These are phyloP conservation scores for Sporothrix curviconia DNA, from an alignment of 2,329 filamentous ascomycete species.

Conservation along the genomic window DNA sequence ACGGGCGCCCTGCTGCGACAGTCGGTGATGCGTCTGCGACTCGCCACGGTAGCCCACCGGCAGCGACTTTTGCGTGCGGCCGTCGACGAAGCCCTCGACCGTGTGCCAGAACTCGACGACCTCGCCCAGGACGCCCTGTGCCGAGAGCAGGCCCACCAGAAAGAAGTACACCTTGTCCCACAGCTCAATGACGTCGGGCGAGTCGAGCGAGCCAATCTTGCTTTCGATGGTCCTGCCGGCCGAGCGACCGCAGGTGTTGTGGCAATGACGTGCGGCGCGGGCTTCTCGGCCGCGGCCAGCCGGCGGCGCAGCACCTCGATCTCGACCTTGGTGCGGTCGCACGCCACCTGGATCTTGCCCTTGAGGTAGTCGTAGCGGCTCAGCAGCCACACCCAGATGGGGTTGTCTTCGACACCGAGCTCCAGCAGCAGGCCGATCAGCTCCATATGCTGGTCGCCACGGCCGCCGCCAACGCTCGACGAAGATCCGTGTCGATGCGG, in stretches of 20 bases:
- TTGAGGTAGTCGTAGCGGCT: conserved; percentile 87
- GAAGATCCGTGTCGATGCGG: too few species aligned
- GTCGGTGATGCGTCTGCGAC: conserved; percentile 71
- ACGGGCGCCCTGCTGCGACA: conserved; percentile 64
- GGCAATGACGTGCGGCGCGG: conserved; percentile 61
- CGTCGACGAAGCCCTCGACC: conserved; percentile 81
- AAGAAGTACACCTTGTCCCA: conserved; percentile 85
- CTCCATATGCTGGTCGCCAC: conserved; percentile 81
- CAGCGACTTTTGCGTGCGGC: conserved; percentile 71
- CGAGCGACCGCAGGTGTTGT: conserved; percentile 69
- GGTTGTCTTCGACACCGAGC: conserved; percentile 88
- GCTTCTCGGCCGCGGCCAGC: conserved; percentile 61
- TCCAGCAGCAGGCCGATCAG: conserved; percentile 85
- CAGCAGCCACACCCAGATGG: conserved; percentile 91
- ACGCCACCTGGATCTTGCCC: conserved; percentile 70
- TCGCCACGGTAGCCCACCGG: conserved; percentile 77
- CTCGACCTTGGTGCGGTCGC: conserved; percentile 83
- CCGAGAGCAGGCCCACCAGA: conserved; percentile 65
- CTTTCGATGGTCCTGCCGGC: conserved; percentile 58
- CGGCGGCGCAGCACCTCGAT: conserved; percentile 84
- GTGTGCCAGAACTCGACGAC: conserved; percentile 92
- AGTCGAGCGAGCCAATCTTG: conserved; percentile 62
- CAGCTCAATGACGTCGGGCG: conserved; percentile 72
- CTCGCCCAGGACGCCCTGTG: conserved; percentile 78
- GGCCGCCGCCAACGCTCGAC: conserved; percentile 36